phyloP scores from a whole-genome alignment of 129 eudicot species.

The Centella asiatica region DNA sequence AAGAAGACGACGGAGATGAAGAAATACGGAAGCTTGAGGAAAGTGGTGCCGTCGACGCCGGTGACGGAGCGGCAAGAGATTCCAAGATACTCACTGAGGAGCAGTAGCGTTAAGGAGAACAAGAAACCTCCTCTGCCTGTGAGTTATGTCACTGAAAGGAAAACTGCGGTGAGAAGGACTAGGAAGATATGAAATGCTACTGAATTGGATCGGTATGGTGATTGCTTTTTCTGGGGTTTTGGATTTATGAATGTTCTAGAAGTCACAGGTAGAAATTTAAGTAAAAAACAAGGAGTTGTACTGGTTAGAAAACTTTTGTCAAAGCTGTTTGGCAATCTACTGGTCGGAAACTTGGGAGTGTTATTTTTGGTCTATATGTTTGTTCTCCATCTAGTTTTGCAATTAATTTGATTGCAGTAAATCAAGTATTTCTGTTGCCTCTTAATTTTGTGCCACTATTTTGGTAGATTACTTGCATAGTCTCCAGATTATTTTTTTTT shows the following conservation, averaged over 20 bases:
- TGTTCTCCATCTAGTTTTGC: neutral
- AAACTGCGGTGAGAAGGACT: constrained; percentile 31
- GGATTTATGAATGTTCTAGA: neutral
- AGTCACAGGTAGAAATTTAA: too few relatives aligned
- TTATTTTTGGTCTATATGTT: too few relatives aligned
- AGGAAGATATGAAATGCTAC: constrained; percentile 22
- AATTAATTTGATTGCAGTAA: neutral
- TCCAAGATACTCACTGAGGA: constrained; percentile 64
- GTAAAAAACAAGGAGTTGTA: too few relatives aligned
- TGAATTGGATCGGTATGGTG: neutral
- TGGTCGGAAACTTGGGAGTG: too few relatives aligned
- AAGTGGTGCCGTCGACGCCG: constrained; percentile 34
- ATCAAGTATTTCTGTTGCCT: neutral
- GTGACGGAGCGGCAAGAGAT: constrained; percentile 40
- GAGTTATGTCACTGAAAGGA: constrained; percentile 29
- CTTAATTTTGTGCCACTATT: too few relatives aligned
- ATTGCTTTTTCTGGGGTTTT: neutral
- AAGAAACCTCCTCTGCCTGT: constrained; percentile 66
- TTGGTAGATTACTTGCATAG: too few relatives aligned
- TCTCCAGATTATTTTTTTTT: too few relatives aligned
- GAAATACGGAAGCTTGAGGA: constrained; percentile 44
- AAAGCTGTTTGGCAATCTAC: neutral
- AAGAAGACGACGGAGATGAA: constrained; percentile 43
- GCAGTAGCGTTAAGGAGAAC: constrained; percentile 46
- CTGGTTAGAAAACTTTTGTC: neutral